A percentile compares a stretch with the other conserved stretches of the same genome.
Conservation (phyloP, 352 stramenopile species). For the Phytophthora pluvialis region DNA sequence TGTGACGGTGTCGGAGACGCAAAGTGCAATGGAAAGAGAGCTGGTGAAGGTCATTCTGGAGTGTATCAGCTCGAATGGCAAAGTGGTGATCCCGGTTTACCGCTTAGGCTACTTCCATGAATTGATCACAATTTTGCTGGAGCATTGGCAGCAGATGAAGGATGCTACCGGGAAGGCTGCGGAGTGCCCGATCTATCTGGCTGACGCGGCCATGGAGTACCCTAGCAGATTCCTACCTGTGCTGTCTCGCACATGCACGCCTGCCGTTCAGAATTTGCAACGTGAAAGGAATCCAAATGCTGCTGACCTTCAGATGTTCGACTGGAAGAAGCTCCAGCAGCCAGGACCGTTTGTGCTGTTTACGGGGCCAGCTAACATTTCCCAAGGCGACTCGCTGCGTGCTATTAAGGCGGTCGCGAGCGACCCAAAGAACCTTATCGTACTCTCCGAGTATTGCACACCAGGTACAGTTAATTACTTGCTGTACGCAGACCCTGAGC, state of each 20-base stretch:
- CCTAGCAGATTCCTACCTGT: slow-evolving; percentile 66
- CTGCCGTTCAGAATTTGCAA: slow-evolving; percentile 44
- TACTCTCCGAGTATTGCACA: slow-evolving; percentile 85
- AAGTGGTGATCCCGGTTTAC: slow-evolving; percentile 87
- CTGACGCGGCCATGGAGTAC: slow-evolving; percentile 66
- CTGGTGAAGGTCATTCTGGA: slow-evolving; percentile 82
- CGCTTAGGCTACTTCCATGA: slow-evolving; percentile 85
- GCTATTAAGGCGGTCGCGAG: slow-evolving; percentile 66
- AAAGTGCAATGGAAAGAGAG: slow-evolving; percentile 81
- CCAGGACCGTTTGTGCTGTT: slow-evolving; percentile 80
- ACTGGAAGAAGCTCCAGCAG: slow-evolving; percentile 75
- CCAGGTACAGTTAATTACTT: slow-evolving; percentile 84
- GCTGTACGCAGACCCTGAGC: slow-evolving; percentile 79
- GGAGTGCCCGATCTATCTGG: slow-evolving; percentile 69
- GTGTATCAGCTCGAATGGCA: slow-evolving; percentile 73
- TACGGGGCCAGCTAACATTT: slow-evolving; percentile 77
- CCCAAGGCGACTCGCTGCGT: slow-evolving; percentile 69
- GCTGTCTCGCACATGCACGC: slow-evolving; percentile 66
- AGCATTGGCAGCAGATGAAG: slow-evolving; percentile 77
- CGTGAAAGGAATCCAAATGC: slow-evolving; percentile 26
- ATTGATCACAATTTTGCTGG: slow-evolving; percentile 68
- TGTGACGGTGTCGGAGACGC: slow-evolving; percentile 85
- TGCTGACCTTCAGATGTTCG: slow-evolving; percentile 55
- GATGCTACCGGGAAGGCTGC: slow-evolving; percentile 29
- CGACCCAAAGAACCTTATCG: slow-evolving; percentile 84